phyloP scores from a whole-genome alignment of 2,329 filamentous ascomycete genomes.

The Epichloe sp. region DNA sequence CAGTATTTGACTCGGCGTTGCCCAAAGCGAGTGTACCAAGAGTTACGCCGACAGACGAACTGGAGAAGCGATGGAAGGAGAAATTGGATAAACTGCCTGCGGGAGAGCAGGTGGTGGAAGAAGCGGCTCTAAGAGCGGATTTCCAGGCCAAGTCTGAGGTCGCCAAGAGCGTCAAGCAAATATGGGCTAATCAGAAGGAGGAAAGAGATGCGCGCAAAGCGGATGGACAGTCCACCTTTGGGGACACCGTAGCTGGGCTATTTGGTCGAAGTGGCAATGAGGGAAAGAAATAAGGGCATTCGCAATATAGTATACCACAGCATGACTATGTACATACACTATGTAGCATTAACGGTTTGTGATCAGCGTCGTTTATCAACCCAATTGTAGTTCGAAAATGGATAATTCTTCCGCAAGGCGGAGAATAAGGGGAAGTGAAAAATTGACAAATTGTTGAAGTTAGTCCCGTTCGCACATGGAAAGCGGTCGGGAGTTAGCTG shows the following conservation, averaged over 20 bases:
- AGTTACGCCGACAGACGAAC: conserved; percentile 26
- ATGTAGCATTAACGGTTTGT: not conserved
- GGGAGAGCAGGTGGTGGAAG: conserved; percentile 47
- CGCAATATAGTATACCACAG: not conserved
- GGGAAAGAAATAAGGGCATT: not conserved
- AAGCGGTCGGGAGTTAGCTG: too few relatives aligned
- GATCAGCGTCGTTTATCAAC: not conserved
- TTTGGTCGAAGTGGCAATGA: conserved; percentile 17
- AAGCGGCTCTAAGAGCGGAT: conserved; percentile 51
- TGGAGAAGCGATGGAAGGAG: conserved; percentile 39
- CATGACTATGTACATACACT: not conserved
- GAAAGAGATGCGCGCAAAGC: conserved; percentile 34
- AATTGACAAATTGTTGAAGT: too few relatives aligned
- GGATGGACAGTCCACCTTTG: conserved; percentile 18
- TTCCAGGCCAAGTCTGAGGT: conserved; percentile 46
- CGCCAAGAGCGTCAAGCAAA: conserved; percentile 37
- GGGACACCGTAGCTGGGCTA: conserved; percentile 17
- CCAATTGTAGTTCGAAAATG: too few relatives aligned
- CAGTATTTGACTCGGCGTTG: conserved; percentile 46
- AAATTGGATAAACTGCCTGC: conserved; percentile 44
- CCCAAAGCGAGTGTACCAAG: conserved; percentile 17
- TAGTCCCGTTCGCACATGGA: too few relatives aligned
- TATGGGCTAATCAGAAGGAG: conserved; percentile 44
- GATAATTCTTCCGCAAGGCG: too few relatives aligned
- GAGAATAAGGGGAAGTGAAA: too few relatives aligned